Evolutionary conservation across 352 stramenopile species (phyloP).

Genomic region (Blastocystis sp.): DNA sequence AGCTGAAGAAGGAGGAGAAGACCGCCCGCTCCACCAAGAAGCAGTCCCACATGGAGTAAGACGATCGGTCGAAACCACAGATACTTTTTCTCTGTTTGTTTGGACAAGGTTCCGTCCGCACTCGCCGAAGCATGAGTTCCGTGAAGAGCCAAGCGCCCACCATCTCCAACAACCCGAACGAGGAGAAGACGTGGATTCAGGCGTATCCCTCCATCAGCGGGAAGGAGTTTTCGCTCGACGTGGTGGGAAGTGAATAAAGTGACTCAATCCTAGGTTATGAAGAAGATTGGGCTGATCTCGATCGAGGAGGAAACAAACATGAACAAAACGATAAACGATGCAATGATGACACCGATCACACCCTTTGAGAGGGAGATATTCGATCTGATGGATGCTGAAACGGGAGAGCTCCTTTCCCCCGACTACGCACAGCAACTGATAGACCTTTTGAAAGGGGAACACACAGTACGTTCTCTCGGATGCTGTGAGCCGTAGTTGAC

Average conservation of each 20-base stretch:
- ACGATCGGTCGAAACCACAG: background rate
- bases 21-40: background rate
- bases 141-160: background rate
- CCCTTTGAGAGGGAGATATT: conserved; percentile 49
- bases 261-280: conserved; percentile 45
- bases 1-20: conserved; percentile 35
- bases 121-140: too few relatives aligned
- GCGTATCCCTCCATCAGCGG: conserved; percentile 42
- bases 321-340: conserved; percentile 44
- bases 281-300: conserved; percentile 52
- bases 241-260: background rate
- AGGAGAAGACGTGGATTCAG: conserved; percentile 51
- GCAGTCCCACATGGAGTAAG: background rate
- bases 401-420: conserved; percentile 29
- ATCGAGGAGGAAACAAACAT: conserved; percentile 51
- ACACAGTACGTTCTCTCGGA: conserved; percentile 15
- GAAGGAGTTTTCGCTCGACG: conserved; percentile 33
- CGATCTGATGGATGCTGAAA: conserved; percentile 56
- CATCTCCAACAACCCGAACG: background rate
- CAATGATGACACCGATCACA: conserved; percentile 50
- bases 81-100: background rate
- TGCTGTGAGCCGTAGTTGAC: conserved; percentile 6
- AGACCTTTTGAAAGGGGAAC: conserved; percentile 37
- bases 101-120: background rate
- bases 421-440: conserved; percentile 21